These are phyloP conservation scores for Coccinonectria pachysandricola DNA, from an alignment of 2,329 filamentous ascomycete genomes.

Conservation along the genomic window DNA sequence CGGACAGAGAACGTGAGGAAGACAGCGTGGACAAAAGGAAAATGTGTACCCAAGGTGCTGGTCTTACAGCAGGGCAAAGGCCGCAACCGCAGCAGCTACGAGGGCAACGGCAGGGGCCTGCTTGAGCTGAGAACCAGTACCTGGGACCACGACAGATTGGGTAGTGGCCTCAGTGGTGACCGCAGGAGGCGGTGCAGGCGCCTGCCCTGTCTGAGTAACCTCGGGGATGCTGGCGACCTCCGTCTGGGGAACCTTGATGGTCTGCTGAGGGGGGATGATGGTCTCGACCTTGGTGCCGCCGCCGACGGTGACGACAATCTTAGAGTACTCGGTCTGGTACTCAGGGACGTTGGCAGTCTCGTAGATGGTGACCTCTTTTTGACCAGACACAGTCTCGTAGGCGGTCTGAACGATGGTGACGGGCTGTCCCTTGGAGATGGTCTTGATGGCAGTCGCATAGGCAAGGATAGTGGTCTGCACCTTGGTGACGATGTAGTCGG, in stretches of 20 bases:
- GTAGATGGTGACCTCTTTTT: too few species aligned
- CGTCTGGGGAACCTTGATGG: constrained; percentile 16
- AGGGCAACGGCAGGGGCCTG: constrained; percentile 26
- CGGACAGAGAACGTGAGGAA: too few species aligned
- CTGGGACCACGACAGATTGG: constrained; percentile 15
- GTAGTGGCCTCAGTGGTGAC: constrained; percentile 1
- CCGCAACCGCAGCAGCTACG: constrained; percentile 28
- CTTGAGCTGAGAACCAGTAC: constrained; percentile 21
- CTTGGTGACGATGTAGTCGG: constrained; percentile 21
- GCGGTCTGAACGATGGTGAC: too few species aligned
- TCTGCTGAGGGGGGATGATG: constrained; percentile 21
- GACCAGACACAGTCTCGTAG: too few species aligned
- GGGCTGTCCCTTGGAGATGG: constrained; percentile 15
- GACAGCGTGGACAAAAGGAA: constrained; percentile 1
- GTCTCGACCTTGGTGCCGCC: constrained; percentile 18
- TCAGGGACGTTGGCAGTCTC: constrained; percentile 12
- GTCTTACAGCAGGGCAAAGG: constrained; percentile 26
- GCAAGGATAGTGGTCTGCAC: constrained; percentile 30
- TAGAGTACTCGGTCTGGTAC: constrained; percentile 18
- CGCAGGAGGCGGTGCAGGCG: constrained; percentile 9
- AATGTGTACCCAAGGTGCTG: not conserved
- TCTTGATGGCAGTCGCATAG: constrained; percentile 8
- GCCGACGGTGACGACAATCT: constrained; percentile 15
- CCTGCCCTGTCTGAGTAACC: constrained; percentile 10
- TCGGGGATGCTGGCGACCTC: constrained; percentile 12